Evolutionary conservation across 2,329 filamentous ascomycete genomes (phyloP), one percentile per base, ranked within the genome.

Genomic region (Pseudophaeomoniella oleicola): DNA sequence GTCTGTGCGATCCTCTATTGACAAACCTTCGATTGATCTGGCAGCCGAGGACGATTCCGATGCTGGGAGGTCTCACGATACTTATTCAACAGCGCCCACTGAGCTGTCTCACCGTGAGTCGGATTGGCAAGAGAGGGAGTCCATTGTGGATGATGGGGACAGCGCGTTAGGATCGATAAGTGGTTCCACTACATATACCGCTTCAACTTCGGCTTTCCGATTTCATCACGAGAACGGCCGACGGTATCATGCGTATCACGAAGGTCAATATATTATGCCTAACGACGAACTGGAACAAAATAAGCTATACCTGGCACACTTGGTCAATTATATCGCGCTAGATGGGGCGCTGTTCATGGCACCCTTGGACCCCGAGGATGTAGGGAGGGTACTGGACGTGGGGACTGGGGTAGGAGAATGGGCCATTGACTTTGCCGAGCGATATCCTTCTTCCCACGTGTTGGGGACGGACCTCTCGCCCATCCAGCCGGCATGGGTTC

Each of bases 281-380:
- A 78, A 78, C 51, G 76, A 80, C 46, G 71, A 78, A 32, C 56
- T 65, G 32, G 76, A 81, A 49, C 73, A 78, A 52, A 71, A 72
- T 33, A 71, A 76, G 30, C 53, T 78, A 35, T 67, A 70, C 39
- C 61, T 81, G 36, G 59, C 72, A 29, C 74, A 81, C 44, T 72
- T 78, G 49, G 69, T 78, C 33, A 78, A 73, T 46, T 55, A 76
- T 4, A 66, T 55, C 15, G 36, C 60, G 27, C 44, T 60, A 19
- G 45, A 60, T 34, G 46, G 54, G 30, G 41, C 52, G 22, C 42
- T 59, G 34, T 56, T 55, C 16, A 46, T 52, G 19, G 46, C 49
- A 4, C 47, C 53, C 15, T 38, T 61, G 27, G 14, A 15, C 18
- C 47, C 51, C 16, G 32, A 43, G 59, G 72, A 30, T 76, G 72